Conservation (phyloP, 2,329 filamentous ascomycete species). For the Verticillium zaregamsianum region DNA sequence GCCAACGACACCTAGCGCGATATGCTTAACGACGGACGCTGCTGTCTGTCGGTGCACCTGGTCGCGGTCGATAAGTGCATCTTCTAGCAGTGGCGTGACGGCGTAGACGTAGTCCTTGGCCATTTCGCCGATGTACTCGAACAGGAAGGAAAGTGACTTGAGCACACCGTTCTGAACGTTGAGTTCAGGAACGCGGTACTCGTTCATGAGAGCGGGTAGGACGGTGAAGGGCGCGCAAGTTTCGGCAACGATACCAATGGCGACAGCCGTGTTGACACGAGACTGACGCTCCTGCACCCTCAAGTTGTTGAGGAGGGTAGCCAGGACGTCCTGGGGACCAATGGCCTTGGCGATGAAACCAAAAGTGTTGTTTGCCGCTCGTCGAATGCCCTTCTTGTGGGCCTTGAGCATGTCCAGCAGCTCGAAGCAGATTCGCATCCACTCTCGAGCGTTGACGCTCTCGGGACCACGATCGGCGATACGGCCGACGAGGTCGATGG, state of each 20-base stretch:
- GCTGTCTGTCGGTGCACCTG: slow-evolving; percentile 97
- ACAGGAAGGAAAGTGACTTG: slow-evolving; percentile 94
- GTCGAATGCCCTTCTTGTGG: slow-evolving; percentile 97
- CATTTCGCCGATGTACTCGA: slow-evolving; percentile 99
- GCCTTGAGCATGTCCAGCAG: slow-evolving; percentile 98
- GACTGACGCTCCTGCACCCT: slow-evolving; percentile 97
- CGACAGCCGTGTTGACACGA: slow-evolving; percentile 96
- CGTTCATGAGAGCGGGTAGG: slow-evolving; percentile 98
- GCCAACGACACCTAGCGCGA: slow-evolving; percentile 94
- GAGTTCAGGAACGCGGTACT: slow-evolving; percentile 95
- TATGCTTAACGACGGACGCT: slow-evolving; percentile 94
- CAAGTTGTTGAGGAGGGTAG: slow-evolving; percentile 92
- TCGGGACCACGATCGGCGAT: slow-evolving; percentile 96
- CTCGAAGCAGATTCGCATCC: slow-evolving; percentile 99
- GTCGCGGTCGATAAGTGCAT: slow-evolving; percentile 94
- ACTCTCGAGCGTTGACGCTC: slow-evolving; percentile 93
- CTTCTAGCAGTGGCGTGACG: slow-evolving; percentile 90
- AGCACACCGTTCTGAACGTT: slow-evolving; percentile 99
- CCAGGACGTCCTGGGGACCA: slow-evolving; percentile 93
- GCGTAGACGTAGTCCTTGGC: slow-evolving; percentile 99
- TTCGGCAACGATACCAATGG: slow-evolving; percentile 97
- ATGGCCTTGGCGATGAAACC: slow-evolving; percentile 99
- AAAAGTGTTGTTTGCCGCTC: slow-evolving; percentile 98
- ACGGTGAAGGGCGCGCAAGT: slow-evolving; percentile 98
- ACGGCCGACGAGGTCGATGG: slow-evolving; percentile 94